Conservation (phyloP, 2,329 filamentous ascomycete species). For the Colletotrichum incanum region DNA sequence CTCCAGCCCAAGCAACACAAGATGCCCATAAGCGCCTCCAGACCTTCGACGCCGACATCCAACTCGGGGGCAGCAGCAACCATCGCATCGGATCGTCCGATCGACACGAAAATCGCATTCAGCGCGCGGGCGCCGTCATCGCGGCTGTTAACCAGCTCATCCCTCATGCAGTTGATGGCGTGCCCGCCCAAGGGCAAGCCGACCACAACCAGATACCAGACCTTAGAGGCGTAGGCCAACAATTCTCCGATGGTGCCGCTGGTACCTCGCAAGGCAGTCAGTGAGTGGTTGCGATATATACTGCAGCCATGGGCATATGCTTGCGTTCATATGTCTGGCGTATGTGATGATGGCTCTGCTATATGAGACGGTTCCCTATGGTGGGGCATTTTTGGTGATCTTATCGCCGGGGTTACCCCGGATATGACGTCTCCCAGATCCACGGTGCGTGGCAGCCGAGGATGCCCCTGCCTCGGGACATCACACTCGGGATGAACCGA, state of each 20-base stretch:
- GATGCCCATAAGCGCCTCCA: not conserved
- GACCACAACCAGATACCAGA: not conserved
- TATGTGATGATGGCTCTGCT: not conserved
- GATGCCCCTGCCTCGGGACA: not conserved
- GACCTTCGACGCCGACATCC: not conserved
- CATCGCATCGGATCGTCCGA: not conserved
- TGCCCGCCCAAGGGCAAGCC: too few relatives aligned
- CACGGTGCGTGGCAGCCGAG: not conserved
- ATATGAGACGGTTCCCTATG: not conserved
- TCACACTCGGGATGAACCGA: not conserved
- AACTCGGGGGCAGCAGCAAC: too few relatives aligned
- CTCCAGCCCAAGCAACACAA: fast-evolving
- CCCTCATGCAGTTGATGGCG: not conserved
- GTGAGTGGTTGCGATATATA: not conserved
- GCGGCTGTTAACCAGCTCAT: not conserved
- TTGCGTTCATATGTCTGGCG: not conserved
- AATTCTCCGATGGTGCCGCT: not conserved
- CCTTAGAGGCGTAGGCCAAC: not conserved
- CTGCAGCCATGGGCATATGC: not conserved
- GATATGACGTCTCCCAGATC: not conserved
- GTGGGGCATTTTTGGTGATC: too few relatives aligned
- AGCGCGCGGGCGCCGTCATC: not conserved
- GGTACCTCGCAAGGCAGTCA: not conserved
- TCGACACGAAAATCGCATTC: not conserved
- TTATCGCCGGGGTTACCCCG: not conserved